phyloP scores from a whole-genome alignment of 371 early-diverging fungal genomes.

The Basidiobolus meristosporus region DNA sequence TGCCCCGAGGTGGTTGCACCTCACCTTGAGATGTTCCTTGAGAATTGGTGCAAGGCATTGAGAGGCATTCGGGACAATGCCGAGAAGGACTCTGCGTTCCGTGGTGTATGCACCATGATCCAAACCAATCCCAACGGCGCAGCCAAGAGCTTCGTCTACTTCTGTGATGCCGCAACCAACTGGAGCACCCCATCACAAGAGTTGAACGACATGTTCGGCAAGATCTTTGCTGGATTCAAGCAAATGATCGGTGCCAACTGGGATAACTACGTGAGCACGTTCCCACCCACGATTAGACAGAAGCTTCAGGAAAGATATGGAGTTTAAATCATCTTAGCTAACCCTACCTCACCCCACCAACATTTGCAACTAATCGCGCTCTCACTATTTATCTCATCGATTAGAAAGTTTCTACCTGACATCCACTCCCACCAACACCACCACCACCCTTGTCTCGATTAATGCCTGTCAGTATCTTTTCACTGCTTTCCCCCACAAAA shows the following conservation, averaged over 20 bases:
- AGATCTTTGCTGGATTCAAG: constrained; percentile 50
- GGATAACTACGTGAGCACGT: constrained; percentile 31
- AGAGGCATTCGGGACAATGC: constrained; percentile 61
- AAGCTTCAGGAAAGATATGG: constrained; percentile 37
- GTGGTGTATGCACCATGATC: constrained; percentile 78
- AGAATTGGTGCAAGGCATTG: constrained; percentile 53
- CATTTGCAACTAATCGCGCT: too few species aligned
- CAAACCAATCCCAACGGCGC: constrained; percentile 70
- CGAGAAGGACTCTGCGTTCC: constrained; percentile 87
- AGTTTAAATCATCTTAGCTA: too few species aligned
- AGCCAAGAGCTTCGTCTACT: constrained; percentile 31
- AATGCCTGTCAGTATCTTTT: too few species aligned
- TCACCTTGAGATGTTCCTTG: constrained; percentile 48
- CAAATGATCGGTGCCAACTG: constrained; percentile 48
- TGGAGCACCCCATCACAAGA: constrained; percentile 36
- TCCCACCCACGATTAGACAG: constrained; percentile 30
- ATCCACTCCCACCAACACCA: too few species aligned
- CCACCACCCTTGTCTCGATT: too few species aligned
- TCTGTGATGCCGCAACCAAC: constrained; percentile 50
- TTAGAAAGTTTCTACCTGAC: too few species aligned
- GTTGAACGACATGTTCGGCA: constrained; percentile 45
- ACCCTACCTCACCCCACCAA: not conserved
- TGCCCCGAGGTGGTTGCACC: constrained; percentile 65
- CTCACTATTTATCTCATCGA: too few species aligned
- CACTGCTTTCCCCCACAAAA: too few species aligned